Percentiles rank a stretch among this genome's conserved stretches.
phyloP scores from a whole-genome alignment of 2,329 filamentous ascomycete genomes.

The Alternaria gaisen region DNA sequence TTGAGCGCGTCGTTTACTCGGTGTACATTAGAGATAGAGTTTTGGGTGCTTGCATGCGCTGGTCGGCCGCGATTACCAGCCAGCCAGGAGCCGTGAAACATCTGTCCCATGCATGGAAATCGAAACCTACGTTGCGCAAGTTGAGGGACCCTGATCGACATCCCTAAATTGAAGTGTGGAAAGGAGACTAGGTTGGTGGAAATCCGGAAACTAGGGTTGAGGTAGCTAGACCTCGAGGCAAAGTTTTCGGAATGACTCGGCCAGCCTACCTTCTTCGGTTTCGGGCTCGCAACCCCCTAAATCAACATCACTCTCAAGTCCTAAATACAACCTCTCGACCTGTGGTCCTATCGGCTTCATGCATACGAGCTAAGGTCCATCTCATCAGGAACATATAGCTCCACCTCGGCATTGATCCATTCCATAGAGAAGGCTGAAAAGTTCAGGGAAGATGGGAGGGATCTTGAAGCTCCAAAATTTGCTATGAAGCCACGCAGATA shows the following conservation, averaged over 20 bases:
- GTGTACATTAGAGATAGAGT: not conserved
- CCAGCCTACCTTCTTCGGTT: not conserved
- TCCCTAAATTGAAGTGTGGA: not conserved
- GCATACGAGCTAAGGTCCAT: not conserved
- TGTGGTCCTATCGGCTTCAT: not conserved
- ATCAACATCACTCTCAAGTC: not conserved
- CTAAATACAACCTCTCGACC: not conserved
- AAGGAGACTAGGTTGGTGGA: not conserved
- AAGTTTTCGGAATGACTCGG: not conserved
- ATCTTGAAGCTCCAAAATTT: not conserved
- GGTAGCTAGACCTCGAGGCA: not conserved
- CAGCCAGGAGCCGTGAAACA: not conserved
- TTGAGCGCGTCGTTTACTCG: not conserved
- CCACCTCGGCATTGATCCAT: not conserved
- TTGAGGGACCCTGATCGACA: not conserved
- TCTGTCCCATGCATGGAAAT: not conserved
- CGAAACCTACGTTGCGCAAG: not conserved
- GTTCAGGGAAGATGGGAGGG: not conserved
- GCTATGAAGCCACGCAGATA: not conserved
- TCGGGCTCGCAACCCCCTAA: not conserved
- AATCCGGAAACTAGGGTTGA: not conserved
- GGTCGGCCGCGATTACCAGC: not conserved
- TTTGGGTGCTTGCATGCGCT: conserved; percentile 1
- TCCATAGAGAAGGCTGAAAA: not conserved
- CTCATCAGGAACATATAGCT: not conserved